Conservation (phyloP, 768 basidiomycete species). For the Amanita rubescens region DNA sequence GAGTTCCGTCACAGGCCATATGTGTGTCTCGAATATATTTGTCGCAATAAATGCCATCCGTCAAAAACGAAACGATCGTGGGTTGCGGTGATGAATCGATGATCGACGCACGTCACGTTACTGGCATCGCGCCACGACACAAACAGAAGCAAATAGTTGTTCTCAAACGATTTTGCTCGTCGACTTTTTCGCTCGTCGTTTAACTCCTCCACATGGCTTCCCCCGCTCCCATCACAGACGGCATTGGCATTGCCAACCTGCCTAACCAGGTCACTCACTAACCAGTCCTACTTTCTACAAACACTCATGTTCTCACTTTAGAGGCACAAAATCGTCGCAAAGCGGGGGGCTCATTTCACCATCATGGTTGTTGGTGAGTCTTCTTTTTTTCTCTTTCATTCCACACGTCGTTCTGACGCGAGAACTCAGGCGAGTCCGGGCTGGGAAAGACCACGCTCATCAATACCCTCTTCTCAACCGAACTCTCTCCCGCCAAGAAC, state of each 20-base stretch:
- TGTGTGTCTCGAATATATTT: too few species aligned
- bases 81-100: too few species aligned
- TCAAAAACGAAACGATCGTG: too few species aligned
- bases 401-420: slow-evolving; percentile 6
- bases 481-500: slow-evolving; percentile 88
- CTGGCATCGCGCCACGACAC: slow-evolving; percentile 9
- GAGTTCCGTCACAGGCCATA: too few species aligned
- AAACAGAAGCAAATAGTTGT: slow-evolving; percentile 17
- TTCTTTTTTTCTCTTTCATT: not conserved
- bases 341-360: slow-evolving; percentile 95
- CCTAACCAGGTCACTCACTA: slow-evolving; percentile 78
- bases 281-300: slow-evolving; percentile 11
- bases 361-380: slow-evolving; percentile 96
- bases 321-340: slow-evolving; percentile 99
- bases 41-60: too few species aligned
- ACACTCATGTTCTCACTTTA: slow-evolving; percentile 30
- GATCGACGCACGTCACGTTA: too few species aligned
- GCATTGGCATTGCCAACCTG: slow-evolving; percentile 92
- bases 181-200: slow-evolving; percentile 15
- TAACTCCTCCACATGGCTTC: slow-evolving; percentile 35
- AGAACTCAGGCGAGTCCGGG: slow-evolving; percentile 79
- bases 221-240: slow-evolving; percentile 48
- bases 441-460: slow-evolving; percentile 96
- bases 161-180: slow-evolving; percentile 29
- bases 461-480: slow-evolving; percentile 98